These are phyloP conservation scores for Capsella bursapastoris DNA, from an alignment of 345 rosid species.

Conservation along the genomic window DNA sequence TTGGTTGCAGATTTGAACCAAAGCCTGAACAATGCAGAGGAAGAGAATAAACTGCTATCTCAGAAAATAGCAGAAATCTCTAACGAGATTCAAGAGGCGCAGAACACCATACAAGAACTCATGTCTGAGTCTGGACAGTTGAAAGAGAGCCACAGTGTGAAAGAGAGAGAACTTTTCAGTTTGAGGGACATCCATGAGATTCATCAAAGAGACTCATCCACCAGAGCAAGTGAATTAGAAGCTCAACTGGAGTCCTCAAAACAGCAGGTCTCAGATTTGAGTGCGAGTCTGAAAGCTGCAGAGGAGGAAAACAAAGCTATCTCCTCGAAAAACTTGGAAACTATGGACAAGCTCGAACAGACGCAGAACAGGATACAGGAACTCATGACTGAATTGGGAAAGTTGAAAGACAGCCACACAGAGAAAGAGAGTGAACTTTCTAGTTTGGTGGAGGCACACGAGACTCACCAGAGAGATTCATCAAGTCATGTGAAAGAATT, in stretches of 20 bases:
- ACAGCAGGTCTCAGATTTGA: conserved; percentile 54
- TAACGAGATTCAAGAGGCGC: conserved; percentile 58
- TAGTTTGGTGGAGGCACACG: conserved; percentile 51
- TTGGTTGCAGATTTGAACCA: conserved; percentile 49
- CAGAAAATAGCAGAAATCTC: conserved; percentile 53
- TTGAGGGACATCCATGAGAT: conserved; percentile 60
- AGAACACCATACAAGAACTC: conserved; percentile 49
- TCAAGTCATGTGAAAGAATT: conserved; percentile 42
- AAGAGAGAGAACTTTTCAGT: conserved; percentile 59
- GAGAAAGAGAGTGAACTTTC: conserved; percentile 65
- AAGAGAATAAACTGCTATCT: conserved; percentile 61
- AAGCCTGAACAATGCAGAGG: conserved; percentile 50
- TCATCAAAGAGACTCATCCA: conserved; percentile 60
- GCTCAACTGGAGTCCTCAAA: conserved; percentile 58
- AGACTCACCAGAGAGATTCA: conserved; percentile 55
- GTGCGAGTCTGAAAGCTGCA: conserved; percentile 46
- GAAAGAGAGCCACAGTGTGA: conserved; percentile 55
- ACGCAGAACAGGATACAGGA: conserved; percentile 48
- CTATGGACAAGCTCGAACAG: conserved; percentile 54
- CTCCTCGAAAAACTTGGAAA: conserved; percentile 53
- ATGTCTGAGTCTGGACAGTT: conserved; percentile 50
- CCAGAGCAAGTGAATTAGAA: conserved; percentile 33
- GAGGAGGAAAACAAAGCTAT: conserved; percentile 64
- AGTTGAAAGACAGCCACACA: conserved; percentile 58
- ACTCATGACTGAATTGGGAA: conserved; percentile 50